Conservation (phyloP, 2,329 filamentous ascomycete species). For the Scedosporium aurantiacum region DNA sequence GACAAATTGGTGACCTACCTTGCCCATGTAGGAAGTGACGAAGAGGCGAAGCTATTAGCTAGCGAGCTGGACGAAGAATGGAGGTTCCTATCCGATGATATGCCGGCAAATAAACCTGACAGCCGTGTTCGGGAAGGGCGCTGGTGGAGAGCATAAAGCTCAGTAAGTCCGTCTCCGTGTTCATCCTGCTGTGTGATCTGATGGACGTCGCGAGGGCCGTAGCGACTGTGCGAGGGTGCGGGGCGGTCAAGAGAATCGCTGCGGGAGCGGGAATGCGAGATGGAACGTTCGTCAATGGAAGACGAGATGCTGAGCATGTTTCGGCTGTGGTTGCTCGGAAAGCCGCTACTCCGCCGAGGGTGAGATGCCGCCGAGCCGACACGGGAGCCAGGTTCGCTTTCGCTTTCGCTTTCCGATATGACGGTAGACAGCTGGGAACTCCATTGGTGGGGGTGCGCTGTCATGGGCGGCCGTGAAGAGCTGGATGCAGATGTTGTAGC, state of each 20-base stretch:
- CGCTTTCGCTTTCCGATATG: slow-evolving; percentile 48
- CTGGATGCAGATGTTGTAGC: neutral
- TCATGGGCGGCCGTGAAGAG: slow-evolving; percentile 23
- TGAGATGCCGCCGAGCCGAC: slow-evolving; percentile 27
- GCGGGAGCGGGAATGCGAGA: slow-evolving; percentile 27
- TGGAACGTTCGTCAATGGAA: slow-evolving; percentile 32
- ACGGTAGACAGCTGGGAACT: slow-evolving; percentile 55
- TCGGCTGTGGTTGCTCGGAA: slow-evolving; percentile 38
- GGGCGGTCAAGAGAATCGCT: slow-evolving; percentile 40
- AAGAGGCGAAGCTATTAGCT: slow-evolving; percentile 31
- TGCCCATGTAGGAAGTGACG: slow-evolving; percentile 43
- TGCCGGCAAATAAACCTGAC: slow-evolving; percentile 35
- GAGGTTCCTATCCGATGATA: slow-evolving; percentile 38
- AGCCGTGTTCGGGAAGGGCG: slow-evolving; percentile 43
- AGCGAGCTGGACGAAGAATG: slow-evolving; percentile 41
- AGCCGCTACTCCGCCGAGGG: slow-evolving; percentile 37
- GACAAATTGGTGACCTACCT: slow-evolving; percentile 24
- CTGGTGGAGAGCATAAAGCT: slow-evolving; percentile 41
- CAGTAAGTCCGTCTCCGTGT: slow-evolving; percentile 51
- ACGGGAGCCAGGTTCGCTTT: slow-evolving; percentile 37
- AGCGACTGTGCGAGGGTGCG: slow-evolving; percentile 30
- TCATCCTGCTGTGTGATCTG: slow-evolving; percentile 50
- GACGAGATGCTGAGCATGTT: slow-evolving; percentile 48
- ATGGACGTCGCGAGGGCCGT: slow-evolving; percentile 20
- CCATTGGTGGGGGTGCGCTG: slow-evolving; percentile 46